Conservation (phyloP, 495 filamentous ascomycete species). For the Xylona heveae region DNA sequence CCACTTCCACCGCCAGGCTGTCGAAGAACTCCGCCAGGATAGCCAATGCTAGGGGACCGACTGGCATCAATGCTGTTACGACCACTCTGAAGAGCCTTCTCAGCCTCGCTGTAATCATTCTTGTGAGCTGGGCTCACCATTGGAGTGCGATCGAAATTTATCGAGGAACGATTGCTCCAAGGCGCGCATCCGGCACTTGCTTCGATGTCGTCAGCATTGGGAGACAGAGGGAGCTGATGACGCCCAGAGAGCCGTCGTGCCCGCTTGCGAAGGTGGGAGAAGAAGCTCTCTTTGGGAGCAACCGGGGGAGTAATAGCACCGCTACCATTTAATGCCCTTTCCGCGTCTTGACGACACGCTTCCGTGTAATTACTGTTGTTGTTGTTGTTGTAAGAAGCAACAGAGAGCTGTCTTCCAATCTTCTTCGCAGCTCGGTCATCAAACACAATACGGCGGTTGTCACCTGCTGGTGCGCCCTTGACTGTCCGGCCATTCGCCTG, state of each 20-base stretch:
- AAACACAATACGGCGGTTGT: constrained; percentile 14
- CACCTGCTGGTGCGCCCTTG: no score
- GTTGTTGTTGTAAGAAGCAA: constrained; percentile 85
- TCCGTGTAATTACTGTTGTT: constrained; percentile 77
- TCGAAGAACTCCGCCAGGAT: constrained; percentile 2
- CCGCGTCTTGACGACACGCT: constrained; percentile 73
- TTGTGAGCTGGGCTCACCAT: constrained; percentile 25
- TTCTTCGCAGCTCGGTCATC: constrained; percentile 58
- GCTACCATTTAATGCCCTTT: constrained; percentile 73
- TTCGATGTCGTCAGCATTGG: constrained; percentile 66
- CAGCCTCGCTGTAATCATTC: constrained; percentile 46
- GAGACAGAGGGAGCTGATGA: constrained; percentile 53
- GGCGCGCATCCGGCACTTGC: constrained; percentile 80
- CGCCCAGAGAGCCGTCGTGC: constrained; percentile 83
- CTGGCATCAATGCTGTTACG: constrained; percentile 33
- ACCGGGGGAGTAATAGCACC: constrained; percentile 40
- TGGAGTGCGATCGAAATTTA: constrained; percentile 43
- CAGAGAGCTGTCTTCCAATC: constrained; percentile 84
- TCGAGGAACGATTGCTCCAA: constrained; percentile 70
- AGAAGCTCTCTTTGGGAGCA: constrained; percentile 82
- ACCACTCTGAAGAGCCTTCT: constrained; percentile 55
- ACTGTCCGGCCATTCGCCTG: constrained; percentile 39
- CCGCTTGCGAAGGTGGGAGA: constrained; percentile 88
- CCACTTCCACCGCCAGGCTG: neutral
- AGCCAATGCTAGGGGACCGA: constrained; percentile 28